Evolutionary conservation across 768 basidiomycete species (phyloP).

Genomic region (Boletus vermiculosoides): DNA sequence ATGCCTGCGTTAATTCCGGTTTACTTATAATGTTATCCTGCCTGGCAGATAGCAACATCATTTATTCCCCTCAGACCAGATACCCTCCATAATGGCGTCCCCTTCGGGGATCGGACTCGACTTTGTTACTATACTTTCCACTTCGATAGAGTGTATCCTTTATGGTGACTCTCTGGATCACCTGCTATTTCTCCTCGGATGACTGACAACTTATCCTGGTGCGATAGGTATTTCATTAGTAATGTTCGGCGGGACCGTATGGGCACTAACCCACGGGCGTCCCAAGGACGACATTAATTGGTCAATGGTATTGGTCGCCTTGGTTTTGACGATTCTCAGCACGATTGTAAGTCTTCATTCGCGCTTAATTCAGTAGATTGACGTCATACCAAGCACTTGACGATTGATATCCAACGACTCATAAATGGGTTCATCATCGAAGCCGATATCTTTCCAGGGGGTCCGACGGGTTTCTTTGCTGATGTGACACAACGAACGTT

Average conservation of each 20-base stretch:
- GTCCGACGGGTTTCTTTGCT: slow-evolving; percentile 30
- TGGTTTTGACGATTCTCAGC: slow-evolving; percentile 22
- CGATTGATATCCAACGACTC: slow-evolving; percentile 23
- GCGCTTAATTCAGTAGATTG: neutral
- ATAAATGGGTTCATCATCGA: slow-evolving; percentile 26
- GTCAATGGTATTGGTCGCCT: slow-evolving; percentile 24
- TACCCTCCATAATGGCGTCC: slow-evolving; percentile 1
- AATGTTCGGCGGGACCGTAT: slow-evolving; percentile 25
- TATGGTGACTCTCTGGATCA: slow-evolving; percentile 17
- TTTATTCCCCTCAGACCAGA: neutral
- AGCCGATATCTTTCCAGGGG: slow-evolving; percentile 21
- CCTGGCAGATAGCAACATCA: neutral
- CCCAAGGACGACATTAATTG: slow-evolving; percentile 16
- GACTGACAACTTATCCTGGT: slow-evolving; percentile 1
- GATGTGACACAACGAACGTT: slow-evolving; percentile 29
- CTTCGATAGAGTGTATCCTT: slow-evolving; percentile 19
- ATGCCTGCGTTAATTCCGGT: neutral
- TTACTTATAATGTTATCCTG: neutral
- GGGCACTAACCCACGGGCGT: slow-evolving; percentile 21
- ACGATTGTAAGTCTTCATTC: slow-evolving; percentile 11
- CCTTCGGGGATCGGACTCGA: slow-evolving; percentile 10
- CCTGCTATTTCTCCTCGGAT: neutral
- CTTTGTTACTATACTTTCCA: slow-evolving; percentile 16
- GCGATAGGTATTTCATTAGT: slow-evolving; percentile 20
- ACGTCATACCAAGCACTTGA: slow-evolving; percentile 22